Conservation (phyloP, 768 basidiomycete species). For the Naganishia onofrii region DNA sequence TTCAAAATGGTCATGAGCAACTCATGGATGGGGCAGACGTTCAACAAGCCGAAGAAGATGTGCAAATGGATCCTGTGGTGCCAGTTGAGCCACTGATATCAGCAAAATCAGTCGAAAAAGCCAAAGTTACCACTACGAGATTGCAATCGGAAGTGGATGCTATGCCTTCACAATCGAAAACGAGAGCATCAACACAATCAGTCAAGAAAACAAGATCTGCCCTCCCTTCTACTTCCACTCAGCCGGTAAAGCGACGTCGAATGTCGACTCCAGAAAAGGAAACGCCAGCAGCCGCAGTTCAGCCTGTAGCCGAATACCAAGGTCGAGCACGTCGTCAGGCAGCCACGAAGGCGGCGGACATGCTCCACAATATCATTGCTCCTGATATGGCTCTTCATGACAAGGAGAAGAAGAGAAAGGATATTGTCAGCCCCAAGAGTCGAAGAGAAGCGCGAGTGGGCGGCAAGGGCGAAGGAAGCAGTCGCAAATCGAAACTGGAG, state of each 20-base stretch:
- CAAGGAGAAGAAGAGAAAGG: slow-evolving; percentile 60
- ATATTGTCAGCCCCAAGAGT: slow-evolving; percentile 30
- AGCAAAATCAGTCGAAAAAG: not conserved
- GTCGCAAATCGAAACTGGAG: slow-evolving; percentile 3
- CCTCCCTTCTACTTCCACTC: not conserved
- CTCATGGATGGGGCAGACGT: not conserved
- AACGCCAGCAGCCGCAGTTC: not conserved
- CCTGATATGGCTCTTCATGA: slow-evolving; percentile 72
- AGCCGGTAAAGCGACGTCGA: slow-evolving; percentile 20
- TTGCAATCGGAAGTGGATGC: not conserved
- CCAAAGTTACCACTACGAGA: not conserved
- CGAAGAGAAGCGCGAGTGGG: slow-evolving; percentile 21
- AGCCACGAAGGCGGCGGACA: slow-evolving; percentile 58
- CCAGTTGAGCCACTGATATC: not conserved
- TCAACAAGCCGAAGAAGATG: not conserved
- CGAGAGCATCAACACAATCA: not conserved
- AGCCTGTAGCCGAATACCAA: not conserved
- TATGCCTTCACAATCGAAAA: not conserved
- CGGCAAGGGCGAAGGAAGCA: not conserved
- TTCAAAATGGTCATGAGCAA: not conserved
- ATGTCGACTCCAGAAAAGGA: not conserved
- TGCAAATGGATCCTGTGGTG: not conserved
- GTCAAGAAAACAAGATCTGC: not conserved
- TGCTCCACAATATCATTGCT: slow-evolving; percentile 61
- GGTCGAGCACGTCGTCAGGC: slow-evolving; percentile 55